Evolutionary conservation across 2,329 filamentous ascomycete species (phyloP).

Genomic region (Aspergillaceae sp.): DNA sequence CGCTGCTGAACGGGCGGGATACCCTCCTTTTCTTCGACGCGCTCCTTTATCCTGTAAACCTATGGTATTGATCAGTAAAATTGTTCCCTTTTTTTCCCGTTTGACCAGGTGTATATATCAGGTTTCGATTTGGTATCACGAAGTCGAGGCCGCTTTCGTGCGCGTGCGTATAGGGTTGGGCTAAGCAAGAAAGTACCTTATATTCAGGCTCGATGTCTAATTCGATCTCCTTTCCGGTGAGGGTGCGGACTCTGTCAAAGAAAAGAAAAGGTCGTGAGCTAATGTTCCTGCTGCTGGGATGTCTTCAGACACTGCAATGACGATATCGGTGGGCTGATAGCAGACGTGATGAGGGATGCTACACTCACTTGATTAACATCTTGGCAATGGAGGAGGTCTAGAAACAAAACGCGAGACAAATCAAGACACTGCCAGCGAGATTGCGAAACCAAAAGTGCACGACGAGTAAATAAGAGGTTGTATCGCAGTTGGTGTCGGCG

Average conservation of each 20-base stretch:
- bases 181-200: conserved; percentile 53
- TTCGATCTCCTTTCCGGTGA: conserved; percentile 98
- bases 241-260: conserved; percentile 71
- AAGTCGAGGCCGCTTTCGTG: no score
- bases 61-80: no score
- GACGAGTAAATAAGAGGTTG: conserved; percentile 5
- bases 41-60: conserved; percentile 96
- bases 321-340: not conserved
- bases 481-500: conserved; percentile 4
- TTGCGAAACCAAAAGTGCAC: not conserved
- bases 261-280: conserved; percentile 5
- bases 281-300: not conserved
- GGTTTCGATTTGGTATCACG: not conserved
- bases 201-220: conserved; percentile 91
- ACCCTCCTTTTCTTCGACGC: conserved; percentile 97
- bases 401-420: not conserved
- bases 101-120: not conserved
- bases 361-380: conserved; percentile 46
- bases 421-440: not conserved
- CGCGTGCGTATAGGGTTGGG: not conserved
- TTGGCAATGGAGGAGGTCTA: conserved; percentile 12
- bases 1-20: conserved; percentile 96
- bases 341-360: no score
- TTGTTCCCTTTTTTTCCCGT: not conserved
- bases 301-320: not conserved